Percentiles rank a stretch among this genome's conserved stretches.
Conservation (phyloP, 2,329 filamentous ascomycete species). For the Dothistroma septosporum region DNA sequence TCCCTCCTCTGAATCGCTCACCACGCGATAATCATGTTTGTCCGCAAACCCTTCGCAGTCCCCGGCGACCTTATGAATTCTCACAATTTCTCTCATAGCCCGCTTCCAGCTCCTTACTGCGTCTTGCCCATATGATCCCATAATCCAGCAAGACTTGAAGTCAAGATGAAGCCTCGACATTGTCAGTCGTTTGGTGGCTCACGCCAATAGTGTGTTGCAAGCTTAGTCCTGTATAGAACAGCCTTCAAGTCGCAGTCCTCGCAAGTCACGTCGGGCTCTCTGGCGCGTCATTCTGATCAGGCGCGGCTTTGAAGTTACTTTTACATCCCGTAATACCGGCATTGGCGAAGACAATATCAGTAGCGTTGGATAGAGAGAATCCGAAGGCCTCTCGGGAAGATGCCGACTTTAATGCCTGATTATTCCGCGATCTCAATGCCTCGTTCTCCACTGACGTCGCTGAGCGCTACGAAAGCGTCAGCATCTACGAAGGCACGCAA, state of each 20-base stretch:
- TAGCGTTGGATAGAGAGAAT: conserved; percentile 9
- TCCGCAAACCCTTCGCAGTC: conserved; percentile 1
- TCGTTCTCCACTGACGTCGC: conserved; percentile 27
- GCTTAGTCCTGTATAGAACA: conserved; percentile 1
- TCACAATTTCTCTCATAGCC: conserved; percentile 2
- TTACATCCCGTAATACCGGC: conserved; percentile 22
- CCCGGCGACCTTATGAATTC: not conserved
- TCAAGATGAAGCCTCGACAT: conserved; percentile 4
- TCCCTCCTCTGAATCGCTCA: too few relatives aligned
- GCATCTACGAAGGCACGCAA: conserved; percentile 24
- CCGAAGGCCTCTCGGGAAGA: conserved; percentile 25
- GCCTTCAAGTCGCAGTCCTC: not conserved
- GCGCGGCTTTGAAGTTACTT: conserved; percentile 11
- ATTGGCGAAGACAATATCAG: conserved; percentile 27
- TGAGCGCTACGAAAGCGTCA: conserved; percentile 33
- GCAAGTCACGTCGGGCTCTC: not conserved
- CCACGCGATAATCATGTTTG: conserved; percentile 3
- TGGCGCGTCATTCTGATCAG: conserved; percentile 4
- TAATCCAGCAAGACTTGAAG: conserved; percentile 2
- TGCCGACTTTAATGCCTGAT: conserved; percentile 23
- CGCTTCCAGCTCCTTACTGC: conserved; percentile 2
- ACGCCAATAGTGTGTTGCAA: conserved; percentile 4
- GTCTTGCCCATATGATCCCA: not conserved
- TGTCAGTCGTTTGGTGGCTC: not conserved
- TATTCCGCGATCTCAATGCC: conserved; percentile 28